Base-by-base conservation (phyloP, 2,329 filamentous ascomycete genomes). In the Ascocoryne sarcoides region DNA sequence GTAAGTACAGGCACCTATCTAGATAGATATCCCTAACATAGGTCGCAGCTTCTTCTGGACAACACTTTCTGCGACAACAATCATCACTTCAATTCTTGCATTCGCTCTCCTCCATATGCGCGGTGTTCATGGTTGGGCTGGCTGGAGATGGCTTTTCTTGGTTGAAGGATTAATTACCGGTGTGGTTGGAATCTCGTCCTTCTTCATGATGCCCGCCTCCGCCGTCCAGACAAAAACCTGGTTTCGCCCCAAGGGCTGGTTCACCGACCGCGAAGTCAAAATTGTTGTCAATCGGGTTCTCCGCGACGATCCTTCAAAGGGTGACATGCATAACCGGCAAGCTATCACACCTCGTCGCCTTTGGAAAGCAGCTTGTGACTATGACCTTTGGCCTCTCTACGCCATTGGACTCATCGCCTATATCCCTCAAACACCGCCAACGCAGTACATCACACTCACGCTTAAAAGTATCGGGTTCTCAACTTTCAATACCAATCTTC, bases 31-130 rank as follows among this genome's bases (percentile, higher is more conserved):
- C 12, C 23, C 23, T 26, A 26, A 26, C 23, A 7, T 12, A 7
- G 7, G 12, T 10, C 61, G 86, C 14, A 75, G 75, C 49, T 75
- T 69, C 59, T 87, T 87, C 62, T 88, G 82, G 83, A 76, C 76
- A 0, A 71, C 79, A 0, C 75, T 82, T 10, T 71, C 5, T 20
- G 20, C 42, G 12, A 53, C 51, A 7, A 43, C 37, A 4, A 51
- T 55, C 12, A 29, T 51, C 7, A 48, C 43, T 59, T 78, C 4
- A 79, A 78, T 57, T 63, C 81, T 17, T 73, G 54, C 54, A 10
- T 53, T 47, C 39, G 54, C 51, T 2, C 37, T 57, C 10, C 39
- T 57, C 1, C 50, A 53, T 39, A 37, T 57, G 5, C 45, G 46
- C 15, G 51, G 47, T 10, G 32, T 46, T 15, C 37, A 46, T 10